Base-by-base conservation (phyloP, 805 yeast genomes). In the Yamadazyma phyllophila region DNA sequence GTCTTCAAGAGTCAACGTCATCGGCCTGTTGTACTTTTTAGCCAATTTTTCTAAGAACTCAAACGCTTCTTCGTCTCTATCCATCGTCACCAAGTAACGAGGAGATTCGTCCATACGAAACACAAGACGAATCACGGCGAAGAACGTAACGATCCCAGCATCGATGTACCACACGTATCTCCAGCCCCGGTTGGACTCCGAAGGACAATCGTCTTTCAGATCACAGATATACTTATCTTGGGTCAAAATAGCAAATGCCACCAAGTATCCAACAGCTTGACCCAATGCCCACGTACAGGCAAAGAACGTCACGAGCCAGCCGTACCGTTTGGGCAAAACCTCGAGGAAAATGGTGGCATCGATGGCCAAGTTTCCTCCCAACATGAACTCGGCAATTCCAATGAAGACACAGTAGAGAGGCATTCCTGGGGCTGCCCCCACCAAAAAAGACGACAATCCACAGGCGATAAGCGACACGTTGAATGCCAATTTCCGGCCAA, bases 211-310 rank as follows among this genome's bases (percentile, higher is more conserved):
- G n/a, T 57, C 69, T 7, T 59, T 57, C 26, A 40, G 40, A 30
- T 41, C 48, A 47, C 84, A 78, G 26, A 33, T 47, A 43, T 47
- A 50, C 36, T 47, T 50, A 48, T 70, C 63, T 42, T 74, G 69
- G 9, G 81, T 76, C 43, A 81, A 60, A 45, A 76, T 76, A 0
- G 79, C 82, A 76, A 81, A 81, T 1, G 82, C 78, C 29, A 78
- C 56, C 14, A 77, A 60, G 16, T 68, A 67, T 11, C 80, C 74
- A 44, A 79, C 62, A 3, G 79, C 72, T 57, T 81, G 84, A 30
- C 85, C 85, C 33, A 81, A 62, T 36, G 82, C 82, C 85, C 85
- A 81, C 74, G 74, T 81, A 36, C 71, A 64, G 16, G 83, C 80
- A 62, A 66, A 54, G 7, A 56, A 53, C 4, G 69, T 61, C 7